A percentile compares a stretch with the other conserved stretches of the same genome.
These are phyloP conservation scores for Dactylellina haptotyla DNA, from an alignment of 2,329 filamentous ascomycete species.

Conservation along the genomic window DNA sequence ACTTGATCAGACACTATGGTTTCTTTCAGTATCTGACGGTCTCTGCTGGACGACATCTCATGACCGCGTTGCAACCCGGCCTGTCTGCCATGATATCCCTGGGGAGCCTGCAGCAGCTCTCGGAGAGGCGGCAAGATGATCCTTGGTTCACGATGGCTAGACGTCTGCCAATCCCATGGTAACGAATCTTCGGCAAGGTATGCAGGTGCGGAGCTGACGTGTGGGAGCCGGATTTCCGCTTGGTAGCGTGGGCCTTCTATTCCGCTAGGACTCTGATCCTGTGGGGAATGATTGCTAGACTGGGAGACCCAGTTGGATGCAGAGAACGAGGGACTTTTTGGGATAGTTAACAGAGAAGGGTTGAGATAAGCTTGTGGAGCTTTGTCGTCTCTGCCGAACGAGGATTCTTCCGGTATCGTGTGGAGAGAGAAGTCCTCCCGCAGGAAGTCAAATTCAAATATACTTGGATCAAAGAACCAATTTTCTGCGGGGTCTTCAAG, in stretches of 20 bases:
- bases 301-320: constrained; percentile 25
- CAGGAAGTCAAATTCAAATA: constrained; percentile 52
- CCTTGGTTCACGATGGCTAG: constrained; percentile 55
- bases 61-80: constrained; percentile 38
- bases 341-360: constrained; percentile 34
- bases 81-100: constrained; percentile 47
- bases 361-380: constrained; percentile 44
- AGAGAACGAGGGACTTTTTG: constrained; percentile 46
- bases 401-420: constrained; percentile 43
- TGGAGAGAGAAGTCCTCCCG: constrained; percentile 49
- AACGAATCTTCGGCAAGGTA: constrained; percentile 56
- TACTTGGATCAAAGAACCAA: constrained; percentile 49
- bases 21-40: constrained; percentile 35
- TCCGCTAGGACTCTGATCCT: constrained; percentile 39
- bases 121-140: constrained; percentile 57
- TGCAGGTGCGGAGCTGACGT: constrained; percentile 41
- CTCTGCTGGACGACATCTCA: constrained; percentile 32
- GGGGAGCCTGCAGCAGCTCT: constrained; percentile 56
- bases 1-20: constrained; percentile 55
- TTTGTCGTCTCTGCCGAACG: constrained; percentile 29
- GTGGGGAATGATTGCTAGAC: constrained; percentile 43
- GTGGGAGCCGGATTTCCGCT: constrained; percentile 42
- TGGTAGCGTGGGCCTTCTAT: constrained; percentile 40
- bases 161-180: constrained; percentile 57
- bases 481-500: constrained; percentile 48